Conservation (phyloP, 345 rosid species). For the Mallotus nudiflorus region DNA sequence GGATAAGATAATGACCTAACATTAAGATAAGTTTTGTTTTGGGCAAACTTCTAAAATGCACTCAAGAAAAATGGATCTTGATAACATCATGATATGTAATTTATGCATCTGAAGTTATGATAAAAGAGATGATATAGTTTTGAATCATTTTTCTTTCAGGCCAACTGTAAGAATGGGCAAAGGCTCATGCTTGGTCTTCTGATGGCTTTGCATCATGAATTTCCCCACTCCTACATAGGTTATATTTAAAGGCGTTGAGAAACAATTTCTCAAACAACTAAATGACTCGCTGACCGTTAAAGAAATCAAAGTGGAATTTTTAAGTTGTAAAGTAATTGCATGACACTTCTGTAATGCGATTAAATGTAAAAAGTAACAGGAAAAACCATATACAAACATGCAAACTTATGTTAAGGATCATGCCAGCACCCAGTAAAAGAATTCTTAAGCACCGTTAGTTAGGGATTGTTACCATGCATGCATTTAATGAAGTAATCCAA, state of each 20-base stretch:
- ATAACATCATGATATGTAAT: too few species aligned
- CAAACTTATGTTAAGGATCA: neutral
- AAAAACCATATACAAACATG: neutral
- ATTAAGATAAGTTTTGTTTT: too few species aligned
- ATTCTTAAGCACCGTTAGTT: neutral
- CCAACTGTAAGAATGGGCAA: neutral
- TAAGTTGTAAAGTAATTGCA: neutral
- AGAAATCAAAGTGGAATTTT: neutral
- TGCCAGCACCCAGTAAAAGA: neutral
- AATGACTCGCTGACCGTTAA: neutral
- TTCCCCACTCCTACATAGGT: neutral
- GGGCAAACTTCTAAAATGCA: too few species aligned
- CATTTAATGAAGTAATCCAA: slow-evolving; percentile 68
- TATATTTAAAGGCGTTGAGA: neutral
- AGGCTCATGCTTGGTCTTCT: neutral
- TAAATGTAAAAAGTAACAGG: too few species aligned
- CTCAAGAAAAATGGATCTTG: too few species aligned
- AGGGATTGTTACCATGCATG: slow-evolving; percentile 72
- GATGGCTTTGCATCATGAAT: neutral
- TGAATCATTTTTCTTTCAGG: neutral
- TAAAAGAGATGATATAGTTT: too few species aligned
- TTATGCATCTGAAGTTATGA: too few species aligned
- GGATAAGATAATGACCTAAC: too few species aligned
- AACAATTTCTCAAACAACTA: neutral
- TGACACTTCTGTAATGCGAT: neutral